phyloP scores from a whole-genome alignment of 2,329 filamentous ascomycete genomes.

The Celoporthe dispersa region DNA sequence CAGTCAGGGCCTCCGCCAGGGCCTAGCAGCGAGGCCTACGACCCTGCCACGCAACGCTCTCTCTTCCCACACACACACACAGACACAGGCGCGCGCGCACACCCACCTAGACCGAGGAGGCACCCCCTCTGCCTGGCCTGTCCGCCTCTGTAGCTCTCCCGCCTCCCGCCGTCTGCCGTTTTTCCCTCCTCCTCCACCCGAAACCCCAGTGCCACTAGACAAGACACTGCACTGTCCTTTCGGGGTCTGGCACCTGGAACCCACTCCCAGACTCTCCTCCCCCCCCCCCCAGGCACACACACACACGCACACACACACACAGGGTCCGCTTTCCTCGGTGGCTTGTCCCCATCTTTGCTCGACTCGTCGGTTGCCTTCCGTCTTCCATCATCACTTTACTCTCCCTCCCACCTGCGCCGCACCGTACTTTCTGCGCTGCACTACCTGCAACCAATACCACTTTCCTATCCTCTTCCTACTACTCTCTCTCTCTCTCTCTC shows the following conservation, averaged over 20 bases:
- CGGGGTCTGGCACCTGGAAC: not conserved
- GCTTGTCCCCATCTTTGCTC: constrained; percentile 4
- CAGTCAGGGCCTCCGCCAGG: not conserved
- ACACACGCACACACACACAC: not conserved
- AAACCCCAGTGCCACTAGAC: not conserved
- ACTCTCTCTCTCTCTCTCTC: not conserved
- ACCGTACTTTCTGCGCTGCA: constrained; percentile 3
- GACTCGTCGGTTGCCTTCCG: constrained; percentile 7
- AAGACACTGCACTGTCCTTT: not conserved
- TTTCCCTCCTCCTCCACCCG: not conserved
- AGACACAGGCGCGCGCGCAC: not conserved
- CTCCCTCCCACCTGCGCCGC: constrained; percentile 1
- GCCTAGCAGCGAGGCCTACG: constrained; percentile 1
- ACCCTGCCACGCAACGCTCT: constrained; percentile 16
- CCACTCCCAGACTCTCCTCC: not conserved
- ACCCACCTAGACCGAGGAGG: not conserved
- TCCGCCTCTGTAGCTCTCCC: not conserved
- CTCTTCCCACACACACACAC: not conserved
- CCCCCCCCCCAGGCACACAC: not conserved
- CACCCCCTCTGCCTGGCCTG: not conserved
- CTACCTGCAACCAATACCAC: constrained; percentile 9
- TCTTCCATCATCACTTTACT: constrained; percentile 4
- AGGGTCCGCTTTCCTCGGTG: not conserved
- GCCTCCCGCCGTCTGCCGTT: not conserved
- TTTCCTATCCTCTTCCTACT: constrained; percentile 15